Conservation (phyloP, 495 filamentous ascomycete species). For the Penicillium pulvis region DNA sequence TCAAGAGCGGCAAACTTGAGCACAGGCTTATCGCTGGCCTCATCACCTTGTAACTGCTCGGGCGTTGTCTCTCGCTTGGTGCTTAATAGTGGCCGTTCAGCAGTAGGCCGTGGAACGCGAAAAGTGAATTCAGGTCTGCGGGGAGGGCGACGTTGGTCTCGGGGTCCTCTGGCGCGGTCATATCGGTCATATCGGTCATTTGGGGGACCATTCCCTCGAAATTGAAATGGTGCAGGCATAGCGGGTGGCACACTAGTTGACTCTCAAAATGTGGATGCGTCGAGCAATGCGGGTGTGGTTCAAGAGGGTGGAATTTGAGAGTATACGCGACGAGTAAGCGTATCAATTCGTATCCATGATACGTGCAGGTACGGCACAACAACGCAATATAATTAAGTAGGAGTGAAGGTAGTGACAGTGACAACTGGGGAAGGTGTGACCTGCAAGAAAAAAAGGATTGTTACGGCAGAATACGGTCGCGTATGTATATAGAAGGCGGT, state of each 20-base stretch:
- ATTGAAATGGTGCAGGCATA: slow-evolving; percentile 40
- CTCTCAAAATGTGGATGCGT: not conserved
- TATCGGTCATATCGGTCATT: not conserved
- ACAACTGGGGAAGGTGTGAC: not conserved
- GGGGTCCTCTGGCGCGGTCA: slow-evolving; percentile 2
- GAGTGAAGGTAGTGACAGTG: not conserved
- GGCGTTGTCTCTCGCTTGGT: slow-evolving; percentile 39
- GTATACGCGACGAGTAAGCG: not conserved
- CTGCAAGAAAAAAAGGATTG: not conserved
- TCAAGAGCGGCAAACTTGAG: slow-evolving; percentile 52
- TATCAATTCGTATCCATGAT: not conserved
- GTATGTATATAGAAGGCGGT: not conserved
- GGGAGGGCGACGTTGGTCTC: slow-evolving; percentile 30
- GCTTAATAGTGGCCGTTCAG: slow-evolving; percentile 50
- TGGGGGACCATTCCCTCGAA: slow-evolving; percentile 33
- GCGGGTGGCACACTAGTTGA: slow-evolving; percentile 2
- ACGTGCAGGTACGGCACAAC: not conserved
- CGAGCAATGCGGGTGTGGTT: not conserved
- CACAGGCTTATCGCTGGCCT: slow-evolving; percentile 27
- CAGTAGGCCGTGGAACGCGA: slow-evolving; percentile 38
- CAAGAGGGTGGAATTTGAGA: not conserved
- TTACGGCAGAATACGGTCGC: not conserved
- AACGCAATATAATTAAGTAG: not conserved
- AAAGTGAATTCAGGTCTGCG: slow-evolving; percentile 49
- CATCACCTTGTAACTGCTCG: slow-evolving; percentile 36